Conservation (phyloP, 768 basidiomycete species). For the Leucosporidium scottii region DNA sequence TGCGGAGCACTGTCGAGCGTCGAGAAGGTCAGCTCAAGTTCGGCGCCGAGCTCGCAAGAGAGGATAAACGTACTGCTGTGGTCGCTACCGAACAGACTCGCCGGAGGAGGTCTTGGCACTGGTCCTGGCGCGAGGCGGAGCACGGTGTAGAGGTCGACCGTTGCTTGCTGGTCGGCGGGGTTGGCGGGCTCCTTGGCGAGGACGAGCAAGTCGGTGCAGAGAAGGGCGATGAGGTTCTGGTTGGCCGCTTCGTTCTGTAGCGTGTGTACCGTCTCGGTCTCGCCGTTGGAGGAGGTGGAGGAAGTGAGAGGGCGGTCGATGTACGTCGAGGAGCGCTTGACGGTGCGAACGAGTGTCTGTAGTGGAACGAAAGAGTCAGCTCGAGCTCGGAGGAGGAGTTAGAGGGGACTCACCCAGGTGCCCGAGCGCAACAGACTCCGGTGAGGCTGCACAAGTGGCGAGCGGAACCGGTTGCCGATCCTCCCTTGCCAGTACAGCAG, state of each 20-base stretch:
- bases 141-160: conserved; percentile 93
- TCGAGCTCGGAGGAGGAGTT: conserved; percentile 7
- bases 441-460: conserved; percentile 97
- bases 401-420: conserved; percentile 62
- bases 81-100: conserved; percentile 16
- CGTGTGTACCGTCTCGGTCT: conserved; percentile 77
- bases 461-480: conserved; percentile 86
- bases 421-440: conserved; percentile 90
- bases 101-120: conserved; percentile 1
- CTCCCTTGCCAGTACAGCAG: conserved; percentile 81
- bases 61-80: conserved; percentile 9
- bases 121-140: conserved; percentile 58
- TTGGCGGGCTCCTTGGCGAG: conserved; percentile 76
- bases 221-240: conserved; percentile 53
- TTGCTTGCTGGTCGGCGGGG: conserved; percentile 57
- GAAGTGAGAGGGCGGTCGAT: conserved; percentile 22
- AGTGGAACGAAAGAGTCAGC: neutral
- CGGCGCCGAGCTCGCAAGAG: neutral
- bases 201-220: conserved; percentile 90
- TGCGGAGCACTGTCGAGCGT: conserved; percentile 15
- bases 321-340: conserved; percentile 20
- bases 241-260: conserved; percentile 43
- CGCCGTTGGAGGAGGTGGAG: conserved; percentile 45
- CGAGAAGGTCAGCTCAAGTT: neutral
- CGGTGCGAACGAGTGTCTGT: conserved; percentile 18